Evolutionary conservation across 352 stramenopile genomes (phyloP), one percentile per base, ranked within the genome.

Genomic region (Thraustotheca clavata): DNA sequence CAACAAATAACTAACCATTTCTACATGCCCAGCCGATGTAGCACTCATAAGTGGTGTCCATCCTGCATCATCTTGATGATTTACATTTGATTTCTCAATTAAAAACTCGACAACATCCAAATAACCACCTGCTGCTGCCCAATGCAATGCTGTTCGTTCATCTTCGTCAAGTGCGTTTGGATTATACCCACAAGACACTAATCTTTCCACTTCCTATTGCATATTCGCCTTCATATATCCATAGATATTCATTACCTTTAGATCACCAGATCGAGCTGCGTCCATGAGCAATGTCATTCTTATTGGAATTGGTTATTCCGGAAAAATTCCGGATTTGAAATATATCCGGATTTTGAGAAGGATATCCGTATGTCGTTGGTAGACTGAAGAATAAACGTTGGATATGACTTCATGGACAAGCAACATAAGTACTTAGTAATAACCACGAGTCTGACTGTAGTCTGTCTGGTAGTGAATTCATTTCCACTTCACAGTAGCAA

Each of bases 31-130:
- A 6, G 81, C 77, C 11, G 81, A 90, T 3, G 70, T 72, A 0
- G 81, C 81, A 62, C 78, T 90, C 81, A 90, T 88, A 32, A 90
- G 72, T 27, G 81, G 77, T 63, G 81, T 88, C 81, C 81, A 90
- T 8, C 79, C 79, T 9, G 77, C 74, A 67, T 88, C 81, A 61
- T 88, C 81, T 70, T 90, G 79, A 24, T 83, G 75, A 55, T 88
- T 77, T 22, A 87, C 69, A 11, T 76, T 62, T 2, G 52, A 73
- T 62, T 43, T 24, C 18, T 69, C 57, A 32, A 83, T 67, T 18
- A 90, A 69, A 62, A 86, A 80, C 59, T 88, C 81, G 5, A 77
- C 77, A 50, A 83, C 71, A 16, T 88, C 77, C 29, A 76, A 27
- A 50, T 69, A 66, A 5, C 81, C 77, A 5, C 55, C 71, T 0